phyloP scores from a whole-genome alignment of 345 rosid species.

The Eucalyptus paniculata region DNA sequence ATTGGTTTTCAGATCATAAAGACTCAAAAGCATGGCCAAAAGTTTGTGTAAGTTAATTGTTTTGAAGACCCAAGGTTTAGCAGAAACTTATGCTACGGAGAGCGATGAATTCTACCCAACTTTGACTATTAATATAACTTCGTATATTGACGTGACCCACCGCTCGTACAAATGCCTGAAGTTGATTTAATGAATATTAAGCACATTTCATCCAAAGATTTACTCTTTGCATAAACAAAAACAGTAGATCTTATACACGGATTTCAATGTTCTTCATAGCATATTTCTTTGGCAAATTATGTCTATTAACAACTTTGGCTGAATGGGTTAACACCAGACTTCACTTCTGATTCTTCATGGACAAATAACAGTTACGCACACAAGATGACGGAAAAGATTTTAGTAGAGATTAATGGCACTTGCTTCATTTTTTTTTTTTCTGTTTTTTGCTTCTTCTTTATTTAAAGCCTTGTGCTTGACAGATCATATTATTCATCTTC shows the following conservation, averaged over 20 bases:
- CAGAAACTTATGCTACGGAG: fast-evolving
- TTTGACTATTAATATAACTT: not conserved
- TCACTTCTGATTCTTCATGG: not conserved
- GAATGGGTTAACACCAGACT: not conserved
- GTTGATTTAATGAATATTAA: not conserved
- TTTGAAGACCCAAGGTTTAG: not conserved
- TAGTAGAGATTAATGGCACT: not conserved
- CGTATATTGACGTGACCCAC: not conserved
- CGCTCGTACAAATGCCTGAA: fast-evolving
- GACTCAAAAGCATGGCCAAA: not conserved
- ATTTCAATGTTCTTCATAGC: not conserved
- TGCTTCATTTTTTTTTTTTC: not conserved
- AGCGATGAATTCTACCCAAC: fast-evolving
- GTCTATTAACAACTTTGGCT: too few species aligned
- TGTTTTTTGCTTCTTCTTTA: not conserved
- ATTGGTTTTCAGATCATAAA: not conserved
- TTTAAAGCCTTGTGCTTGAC: fast-evolving
- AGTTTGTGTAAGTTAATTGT: not conserved
- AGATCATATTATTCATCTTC: not conserved
- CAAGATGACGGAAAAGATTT: not conserved
- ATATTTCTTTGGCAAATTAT: too few species aligned
- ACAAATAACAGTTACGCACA: not conserved
- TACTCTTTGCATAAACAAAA: not conserved
- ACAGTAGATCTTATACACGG: too few species aligned
- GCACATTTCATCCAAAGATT: not conserved